A percentile compares a stretch with the other conserved stretches of the same genome.
Conservation (phyloP, 1,284 basidiomycete genomes). For the Rhodotorula sp. region DNA sequence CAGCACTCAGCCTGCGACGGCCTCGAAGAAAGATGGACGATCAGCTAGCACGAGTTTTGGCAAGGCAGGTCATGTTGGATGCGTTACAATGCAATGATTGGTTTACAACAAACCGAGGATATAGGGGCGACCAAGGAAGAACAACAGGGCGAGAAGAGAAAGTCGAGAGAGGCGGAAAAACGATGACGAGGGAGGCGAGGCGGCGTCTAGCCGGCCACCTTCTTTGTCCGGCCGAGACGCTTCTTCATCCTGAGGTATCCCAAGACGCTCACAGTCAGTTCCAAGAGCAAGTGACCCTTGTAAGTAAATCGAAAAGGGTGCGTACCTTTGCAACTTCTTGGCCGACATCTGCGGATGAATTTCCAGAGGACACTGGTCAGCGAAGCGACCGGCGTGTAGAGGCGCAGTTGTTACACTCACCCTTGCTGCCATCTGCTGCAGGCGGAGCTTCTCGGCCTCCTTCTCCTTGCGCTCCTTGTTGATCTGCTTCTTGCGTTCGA, state of each 20-base stretch:
- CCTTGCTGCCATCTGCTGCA: constrained; percentile 39
- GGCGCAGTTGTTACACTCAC: neutral
- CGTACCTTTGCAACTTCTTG: constrained; percentile 43
- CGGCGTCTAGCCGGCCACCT: constrained; percentile 30
- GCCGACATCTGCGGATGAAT: constrained; percentile 41
- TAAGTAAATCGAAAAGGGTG: neutral
- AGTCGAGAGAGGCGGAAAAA: neutral
- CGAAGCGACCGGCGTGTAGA: neutral
- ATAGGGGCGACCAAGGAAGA: neutral
- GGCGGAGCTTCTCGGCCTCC: constrained; percentile 41
- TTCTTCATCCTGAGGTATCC: constrained; percentile 39
- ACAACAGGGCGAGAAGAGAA: too few relatives aligned
- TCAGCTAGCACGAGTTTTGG: too few relatives aligned
- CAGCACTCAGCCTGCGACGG: too few relatives aligned
- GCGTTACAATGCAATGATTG: neutral
- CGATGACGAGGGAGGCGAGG: neutral
- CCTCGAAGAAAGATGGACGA: too few relatives aligned
- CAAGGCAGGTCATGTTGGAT: neutral
- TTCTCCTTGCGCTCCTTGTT: constrained; percentile 38
- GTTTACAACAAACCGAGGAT: too few relatives aligned
- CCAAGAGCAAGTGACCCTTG: neutral
- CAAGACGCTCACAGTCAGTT: neutral
- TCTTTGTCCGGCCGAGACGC: constrained; percentile 43
- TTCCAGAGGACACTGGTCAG: too few relatives aligned
- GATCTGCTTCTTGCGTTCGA: constrained; percentile 34